Percentiles rank a stretch among this genome's conserved stretches.
Evolutionary conservation across 1,284 basidiomycete species (phyloP).

Genomic region (Ustilago tritici): DNA sequence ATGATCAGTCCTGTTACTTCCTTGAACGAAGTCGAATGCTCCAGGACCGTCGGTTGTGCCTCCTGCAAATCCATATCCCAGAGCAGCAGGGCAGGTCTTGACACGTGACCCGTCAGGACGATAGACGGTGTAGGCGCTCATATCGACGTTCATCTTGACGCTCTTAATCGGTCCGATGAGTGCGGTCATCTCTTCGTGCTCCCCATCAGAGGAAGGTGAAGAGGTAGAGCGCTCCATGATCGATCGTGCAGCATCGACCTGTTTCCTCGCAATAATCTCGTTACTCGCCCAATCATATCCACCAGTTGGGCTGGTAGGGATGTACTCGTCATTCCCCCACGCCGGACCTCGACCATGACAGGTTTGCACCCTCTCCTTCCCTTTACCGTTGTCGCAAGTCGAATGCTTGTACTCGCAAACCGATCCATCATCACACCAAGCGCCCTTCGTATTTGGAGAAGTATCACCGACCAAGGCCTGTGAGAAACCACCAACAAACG

Average conservation of each 20-base stretch:
- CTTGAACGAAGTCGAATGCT: constrained; percentile 83
- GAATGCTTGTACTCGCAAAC: constrained; percentile 58
- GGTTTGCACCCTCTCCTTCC: constrained; percentile 54
- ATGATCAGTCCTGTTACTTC: constrained; percentile 75
- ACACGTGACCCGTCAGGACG: constrained; percentile 78
- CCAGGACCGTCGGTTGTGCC: constrained; percentile 86
- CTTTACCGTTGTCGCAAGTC: constrained; percentile 53
- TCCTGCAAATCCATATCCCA: constrained; percentile 73
- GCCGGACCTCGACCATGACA: constrained; percentile 60
- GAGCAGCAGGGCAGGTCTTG: constrained; percentile 81
- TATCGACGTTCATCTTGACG: constrained; percentile 72
- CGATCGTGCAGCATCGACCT: constrained; percentile 52
- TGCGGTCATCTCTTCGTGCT: constrained; percentile 30
- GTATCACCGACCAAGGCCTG: constrained; percentile 62
- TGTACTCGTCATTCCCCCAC: constrained; percentile 44
- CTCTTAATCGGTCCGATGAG: constrained; percentile 43
- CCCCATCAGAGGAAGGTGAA: constrained; percentile 2
- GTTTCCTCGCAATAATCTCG: constrained; percentile 59
- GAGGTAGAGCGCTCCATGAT: constrained; percentile 37
- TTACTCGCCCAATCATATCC: constrained; percentile 59
- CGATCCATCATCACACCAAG: constrained; percentile 58
- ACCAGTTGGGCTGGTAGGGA: constrained; percentile 52
- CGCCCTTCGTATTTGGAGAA: constrained; percentile 61
- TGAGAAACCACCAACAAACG: constrained; percentile 60
- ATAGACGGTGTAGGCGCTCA: constrained; percentile 78